Base-by-base conservation (phyloP, 306 rosid genomes). In the Castanea sativa region DNA sequence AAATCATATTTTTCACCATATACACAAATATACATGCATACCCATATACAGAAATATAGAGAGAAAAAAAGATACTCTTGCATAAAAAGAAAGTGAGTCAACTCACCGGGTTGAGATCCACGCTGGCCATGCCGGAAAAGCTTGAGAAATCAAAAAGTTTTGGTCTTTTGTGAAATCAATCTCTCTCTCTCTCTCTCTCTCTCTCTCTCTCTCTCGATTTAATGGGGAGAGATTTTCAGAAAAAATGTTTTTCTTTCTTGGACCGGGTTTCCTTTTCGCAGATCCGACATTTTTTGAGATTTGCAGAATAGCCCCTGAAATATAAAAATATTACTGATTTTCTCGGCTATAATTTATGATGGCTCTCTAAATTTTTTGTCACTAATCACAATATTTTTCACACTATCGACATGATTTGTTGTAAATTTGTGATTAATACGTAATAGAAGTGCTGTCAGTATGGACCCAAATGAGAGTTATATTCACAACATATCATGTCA, bases 41-140 rank as follows among this genome's bases (percentile, higher is more conserved):
- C 2, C 15, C 16, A 63, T 6, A 1, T 21, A 32, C 12, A 65
- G 0, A 10, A 5, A 19, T 23, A 9, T 30, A 67, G 65, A 59
- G 65, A 25, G 51, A 67, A 16, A 35, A 23, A 65, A 33, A 68
- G 53, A 35, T 19, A 68, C n/a, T 38, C 45, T 21, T 30, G 76
- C 25, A 41, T 3, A 64, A 55, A 64, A 70, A 2, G 38, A 52
- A 18, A 35, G 23, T 1, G 7, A 33, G 76, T 68, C 27, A 38
- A 84, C 15, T 76, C n/a, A 84, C 90, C 87, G 75, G 88, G n/a
- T 82, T 87, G 21, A 81, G 88, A 84, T 87, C 90, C 90, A 84
- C 56, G n/a, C 55, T 65, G n/a, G 53, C 53, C 53, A 49, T 49
- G 16, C 14, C 16, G 16, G 53, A 49, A 21, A 71, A 74, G 43